Evolutionary conservation across 1,284 basidiomycete genomes (phyloP), one percentile per base, ranked within the genome.

Genomic region (Ustilago loliicola): DNA sequence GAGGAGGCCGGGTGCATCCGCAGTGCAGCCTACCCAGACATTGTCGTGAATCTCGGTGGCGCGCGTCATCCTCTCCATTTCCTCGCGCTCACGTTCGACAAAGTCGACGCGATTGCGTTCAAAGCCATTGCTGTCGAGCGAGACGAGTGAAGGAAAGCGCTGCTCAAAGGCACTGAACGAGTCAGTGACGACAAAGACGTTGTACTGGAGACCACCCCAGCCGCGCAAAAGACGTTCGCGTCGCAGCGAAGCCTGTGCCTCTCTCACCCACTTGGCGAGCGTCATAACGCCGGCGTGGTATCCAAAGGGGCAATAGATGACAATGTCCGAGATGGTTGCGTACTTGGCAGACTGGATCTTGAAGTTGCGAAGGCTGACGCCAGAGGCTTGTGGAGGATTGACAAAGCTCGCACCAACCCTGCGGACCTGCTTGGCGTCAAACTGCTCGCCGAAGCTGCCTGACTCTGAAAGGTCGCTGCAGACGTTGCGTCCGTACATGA

Each of bases 1-100:
- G 56, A 51, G 45, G 21, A 66, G 60, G 45, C 61, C 66, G 17
- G 83, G 82, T 2, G 72, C 66, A 66, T 84, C 81, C 8, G 68
- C 70, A 0, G 77, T 72, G 61, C 72, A 82, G 36, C 82, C 80
- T 40, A 83, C 74, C 88, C 89, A 90, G 70, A 91, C 88, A 21
- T 89, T 89, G 40, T 88, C 87, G 19, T 88, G 88, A 57, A 96
- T 94, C 88, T 95, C 93, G 32, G 91, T 91, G 2, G 94, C 94
- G 57, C 91, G 90, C 0, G 95, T 97, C 67, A 96, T 88, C 80
- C 93, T 91, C 29, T 92, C 89, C 93, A 96, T 96, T 88, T 96
- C 95, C 70, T 94, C 92, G 85, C 91, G 91, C 88, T 97, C 95
- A 52, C 88, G 83, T 34, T 89, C 88, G 56, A 88, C 88, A 58